Evolutionary conservation across 345 rosid species (phyloP), one percentile per base, ranked within the genome.

Genomic region (Eucalyptus tenuipes): DNA sequence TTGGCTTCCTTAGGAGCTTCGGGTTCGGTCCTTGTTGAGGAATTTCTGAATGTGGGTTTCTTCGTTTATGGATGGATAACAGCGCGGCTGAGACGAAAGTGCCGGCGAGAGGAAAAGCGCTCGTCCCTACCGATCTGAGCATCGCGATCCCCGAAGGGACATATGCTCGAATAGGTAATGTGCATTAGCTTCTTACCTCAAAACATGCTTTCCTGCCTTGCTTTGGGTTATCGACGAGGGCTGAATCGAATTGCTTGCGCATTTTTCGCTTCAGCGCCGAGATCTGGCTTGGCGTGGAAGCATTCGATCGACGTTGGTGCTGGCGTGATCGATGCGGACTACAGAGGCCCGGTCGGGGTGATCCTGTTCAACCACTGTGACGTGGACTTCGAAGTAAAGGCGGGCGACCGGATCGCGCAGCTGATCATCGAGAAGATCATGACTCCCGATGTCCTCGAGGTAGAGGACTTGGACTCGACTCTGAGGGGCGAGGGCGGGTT

Each of bases 231-330:
- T 75, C 4, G 27, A 75, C 47, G 47, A 37, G 47, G 82, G 82
- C 47, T 37, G 29, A 75, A 40, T 22, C 47, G 27, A 75, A 5
- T 40, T 0, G 15, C 82, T 75, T 75, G 82, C 7, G 0, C 47
- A 2, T 20, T 29, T 71, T 75, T 75, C 7, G 47, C 8, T 82
- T 85, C 79, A 90, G 95, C 98, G 14, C 96, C 98, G 15, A 94
- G 98, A 89, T 96, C 97, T 1, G 99, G 99, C 25, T 89, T 97
- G 86, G 91, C 98, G 15, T 94, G 95, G 97, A 97, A 97, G 90
- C 94, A 95, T 85, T 93, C 97, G 37, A 95, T 95, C 37, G 98
- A 96, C 59, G 98, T 97, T 4, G 98, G 99, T 7, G 98, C 96
- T 0, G 98, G 98, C 6, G 98, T 97, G 85, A 94, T 97, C 7